Base-by-base conservation (phyloP, 2,329 filamentous ascomycete genomes). In the Aspergillus pseudoterreus region DNA sequence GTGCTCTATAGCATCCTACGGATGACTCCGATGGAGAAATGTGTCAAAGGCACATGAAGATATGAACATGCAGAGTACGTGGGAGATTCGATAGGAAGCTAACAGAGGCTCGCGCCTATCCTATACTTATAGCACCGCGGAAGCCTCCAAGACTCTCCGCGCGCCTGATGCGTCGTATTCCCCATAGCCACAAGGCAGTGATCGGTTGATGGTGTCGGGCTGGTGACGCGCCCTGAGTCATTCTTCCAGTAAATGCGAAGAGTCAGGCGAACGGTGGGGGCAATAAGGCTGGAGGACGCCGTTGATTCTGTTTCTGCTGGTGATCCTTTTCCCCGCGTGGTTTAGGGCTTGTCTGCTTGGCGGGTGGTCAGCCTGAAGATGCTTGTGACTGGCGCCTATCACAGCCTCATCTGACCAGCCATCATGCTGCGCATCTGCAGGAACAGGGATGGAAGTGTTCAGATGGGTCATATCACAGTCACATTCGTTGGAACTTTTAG, bases 121-220 rank as follows among this genome's bases (percentile, higher is more conserved):
- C 10, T 30, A 30, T 30, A 30, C 47, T 56, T 56, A 54, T 56
- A 54, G 24, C 41, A 22, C 22, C 22, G 6, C 27, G 27, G 8
- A 22, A 32, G 15, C 21, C 19, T n/a, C 22, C 19, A 42, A 51
- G 38, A 52, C 38, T 24, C 43, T 24, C 12, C 32, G 50, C 44
- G 39, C 57, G 38, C 47, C 50, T 59, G 56, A 57, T 58, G 19
- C 52, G 45, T 38, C 43, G 45, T 27, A 19, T 39, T 8, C 30
- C 45, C 47, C 49, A 39, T 45, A 59, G 54, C 50, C 56, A 52
- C 54, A 46, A 53, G 56, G 52, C 56, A 57, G 56, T 54, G 53
- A 52, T 32, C 30, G 45, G 41, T 41, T 38, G 47, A 19, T 35
- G 38, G 43, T 46, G 19, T 43, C 44, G 43, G 27, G 48, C 45